phyloP scores from a whole-genome alignment of 228 moss, liverwort and hornwort species.

The Sphagnum fallax region DNA sequence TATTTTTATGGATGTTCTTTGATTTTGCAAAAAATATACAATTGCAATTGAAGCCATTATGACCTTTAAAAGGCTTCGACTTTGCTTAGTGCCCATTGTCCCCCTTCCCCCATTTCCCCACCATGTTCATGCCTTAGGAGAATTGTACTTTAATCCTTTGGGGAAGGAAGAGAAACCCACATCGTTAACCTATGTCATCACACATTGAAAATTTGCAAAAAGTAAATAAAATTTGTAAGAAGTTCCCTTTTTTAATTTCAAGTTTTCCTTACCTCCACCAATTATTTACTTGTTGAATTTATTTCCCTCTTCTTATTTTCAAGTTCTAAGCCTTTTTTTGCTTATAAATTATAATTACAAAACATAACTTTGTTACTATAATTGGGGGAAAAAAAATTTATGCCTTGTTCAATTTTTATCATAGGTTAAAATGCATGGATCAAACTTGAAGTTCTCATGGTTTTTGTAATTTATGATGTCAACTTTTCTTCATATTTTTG shows the following conservation, averaged over 20 bases:
- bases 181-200: no score
- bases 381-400: background rate
- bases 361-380: background rate
- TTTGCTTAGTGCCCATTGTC: background rate
- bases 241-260: no score
- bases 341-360: background rate
- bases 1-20: background rate
- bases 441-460: background rate
- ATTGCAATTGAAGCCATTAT: background rate
- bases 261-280: no score
- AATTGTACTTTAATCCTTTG: background rate
- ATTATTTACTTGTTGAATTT: background rate
- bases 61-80: background rate
- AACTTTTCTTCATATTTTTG: background rate
- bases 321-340: background rate
- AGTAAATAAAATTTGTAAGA: no score
- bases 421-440: background rate
- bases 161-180: background rate
- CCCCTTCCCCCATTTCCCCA: background rate
- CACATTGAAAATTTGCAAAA: no score
- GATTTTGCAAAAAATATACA: background rate
- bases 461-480: background rate
- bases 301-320: background rate
- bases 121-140: background rate
- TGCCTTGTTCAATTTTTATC: background rate